phyloP scores from a whole-genome alignment of 495 filamentous ascomycete genomes.

The Lophiostoma macrostomum region DNA sequence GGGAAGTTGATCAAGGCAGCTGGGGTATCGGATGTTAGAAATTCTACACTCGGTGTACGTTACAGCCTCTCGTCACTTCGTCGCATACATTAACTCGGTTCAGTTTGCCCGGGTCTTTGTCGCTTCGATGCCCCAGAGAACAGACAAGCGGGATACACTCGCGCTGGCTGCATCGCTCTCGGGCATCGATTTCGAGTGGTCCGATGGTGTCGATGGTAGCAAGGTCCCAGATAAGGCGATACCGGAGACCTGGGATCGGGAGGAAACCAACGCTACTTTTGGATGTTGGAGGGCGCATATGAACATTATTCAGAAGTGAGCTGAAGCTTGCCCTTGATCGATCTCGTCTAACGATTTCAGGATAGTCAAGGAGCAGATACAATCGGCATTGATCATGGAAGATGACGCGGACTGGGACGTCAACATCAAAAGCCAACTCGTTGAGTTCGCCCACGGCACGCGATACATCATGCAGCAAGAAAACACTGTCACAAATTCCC shows the following conservation, averaged over 20 bases:
- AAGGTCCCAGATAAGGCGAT: not conserved
- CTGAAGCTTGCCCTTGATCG: no score
- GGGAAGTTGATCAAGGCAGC: no score
- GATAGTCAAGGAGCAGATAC: conserved; percentile 1
- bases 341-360: no score
- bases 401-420: conserved; percentile 21
- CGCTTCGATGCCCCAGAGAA: not conserved
- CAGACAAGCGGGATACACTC: not conserved
- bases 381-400: conserved; percentile 3
- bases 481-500: not conserved
- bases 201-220: not conserved
- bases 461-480: not conserved
- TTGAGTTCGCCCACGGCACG: conserved; percentile 7
- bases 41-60: no score
- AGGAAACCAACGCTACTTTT: not conserved
- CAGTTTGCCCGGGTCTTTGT: not conserved
- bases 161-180: not conserved
- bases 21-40: no score
- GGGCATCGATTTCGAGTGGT: not conserved
- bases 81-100: no score
- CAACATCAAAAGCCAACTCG: conserved; percentile 1
- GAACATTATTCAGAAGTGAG: not conserved
- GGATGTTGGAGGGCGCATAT: not conserved
- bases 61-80: no score
- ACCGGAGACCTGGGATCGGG: not conserved